Base-by-base conservation (phyloP, 305 asterid genomes). In the Fraxinus velutina region DNA sequence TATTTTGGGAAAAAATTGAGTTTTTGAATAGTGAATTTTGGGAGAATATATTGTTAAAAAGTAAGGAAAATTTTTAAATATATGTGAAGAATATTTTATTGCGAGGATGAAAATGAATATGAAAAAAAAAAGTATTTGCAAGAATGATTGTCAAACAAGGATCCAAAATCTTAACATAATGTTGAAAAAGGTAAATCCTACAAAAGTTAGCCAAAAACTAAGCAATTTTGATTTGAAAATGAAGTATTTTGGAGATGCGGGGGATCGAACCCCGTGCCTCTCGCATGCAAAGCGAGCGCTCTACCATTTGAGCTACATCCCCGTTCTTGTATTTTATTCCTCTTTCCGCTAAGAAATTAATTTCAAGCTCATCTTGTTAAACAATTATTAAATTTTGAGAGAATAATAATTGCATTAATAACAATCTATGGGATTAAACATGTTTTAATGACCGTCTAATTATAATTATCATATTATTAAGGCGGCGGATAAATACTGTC, bases 211-310 rank as follows among this genome's bases (percentile, higher is more conserved):
- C 30, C 30, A 27, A 27, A 27, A 9, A 1, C 2, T 0, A 15
- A 36, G 13, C 3, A 24, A n/a, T n/a, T n/a, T n/a, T n/a, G 33
- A 71, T 29, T 33, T 2, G 15, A 2, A 15, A 29, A 71, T 9
- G 29, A 8, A 4, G 15, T 0, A 0, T 3, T 0, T 0, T 92
- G 98, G 95, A 93, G 97, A 92, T 93, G 98, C 96, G 91, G 98
- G 96, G 96, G 94, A 91, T 94, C 78, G 73, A 72, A 80, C 83
- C 73, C 83, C 78, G 78, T 80, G 78, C 97, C 98, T 94, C 97
- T 94, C 96, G 94, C 99, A 92, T 94, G 97, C 98, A 92, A 93
- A 95, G 96, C 96, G 94, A 92, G 97, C 98, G 93, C 98, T 95
- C 97, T 92, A 94, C 97, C 97, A 92, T 92, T 89, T 93, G 97